Conservation (phyloP, 192 early-diverging fungal genomes). For the Coemansia sp. region DNA sequence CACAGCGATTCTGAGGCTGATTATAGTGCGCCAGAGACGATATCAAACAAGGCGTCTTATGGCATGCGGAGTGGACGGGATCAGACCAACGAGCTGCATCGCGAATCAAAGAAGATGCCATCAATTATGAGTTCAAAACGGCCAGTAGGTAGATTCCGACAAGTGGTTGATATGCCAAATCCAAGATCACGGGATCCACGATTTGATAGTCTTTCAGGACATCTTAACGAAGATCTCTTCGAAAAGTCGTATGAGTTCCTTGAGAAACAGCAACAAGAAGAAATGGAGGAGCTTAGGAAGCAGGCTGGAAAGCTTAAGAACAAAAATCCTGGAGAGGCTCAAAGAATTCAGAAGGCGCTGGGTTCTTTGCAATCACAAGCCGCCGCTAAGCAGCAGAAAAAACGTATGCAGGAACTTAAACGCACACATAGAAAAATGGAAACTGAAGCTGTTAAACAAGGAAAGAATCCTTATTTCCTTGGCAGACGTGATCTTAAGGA, state of each 20-base stretch:
- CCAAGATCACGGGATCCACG: constrained; percentile 76
- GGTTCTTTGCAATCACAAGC: constrained; percentile 59
- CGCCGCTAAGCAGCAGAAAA: constrained; percentile 52
- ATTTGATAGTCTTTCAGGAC: constrained; percentile 86
- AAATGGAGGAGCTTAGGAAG: constrained; percentile 68
- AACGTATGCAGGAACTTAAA: constrained; percentile 62
- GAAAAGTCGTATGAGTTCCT: constrained; percentile 90
- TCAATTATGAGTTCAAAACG: constrained; percentile 45
- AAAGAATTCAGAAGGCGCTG: constrained; percentile 61
- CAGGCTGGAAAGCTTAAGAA: constrained; percentile 63
- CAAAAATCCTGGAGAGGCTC: constrained; percentile 59
- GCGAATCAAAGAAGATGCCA: constrained; percentile 22
- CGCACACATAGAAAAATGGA: constrained; percentile 81
- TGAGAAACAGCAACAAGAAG: constrained; percentile 71
- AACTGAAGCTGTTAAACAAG: constrained; percentile 72
- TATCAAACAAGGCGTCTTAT: background rate
- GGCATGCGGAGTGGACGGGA: background rate
- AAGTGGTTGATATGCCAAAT: constrained; percentile 38
- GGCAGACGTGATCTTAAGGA: constrained; percentile 83
- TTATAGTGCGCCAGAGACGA: constrained; percentile 17
- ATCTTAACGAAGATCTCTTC: constrained; percentile 89
- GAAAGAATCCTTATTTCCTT: constrained; percentile 93
- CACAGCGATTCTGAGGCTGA: constrained; percentile 31
- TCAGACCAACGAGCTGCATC: constrained; percentile 17
- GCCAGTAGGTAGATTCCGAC: constrained; percentile 49